Base-by-base conservation (phyloP, 1,139 yeast species). In the Hansenula sp. region DNA sequence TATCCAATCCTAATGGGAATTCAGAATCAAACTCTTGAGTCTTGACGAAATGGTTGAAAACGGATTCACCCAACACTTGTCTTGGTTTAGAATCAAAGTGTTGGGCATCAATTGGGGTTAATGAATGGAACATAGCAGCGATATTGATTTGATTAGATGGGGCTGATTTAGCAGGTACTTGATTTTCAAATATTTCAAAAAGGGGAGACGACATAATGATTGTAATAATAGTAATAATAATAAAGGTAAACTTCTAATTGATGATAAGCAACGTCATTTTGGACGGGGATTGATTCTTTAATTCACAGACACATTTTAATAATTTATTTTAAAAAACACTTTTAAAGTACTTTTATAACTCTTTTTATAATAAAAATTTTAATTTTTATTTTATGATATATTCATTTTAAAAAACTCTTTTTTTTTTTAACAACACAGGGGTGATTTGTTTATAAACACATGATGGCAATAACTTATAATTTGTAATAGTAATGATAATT, bases 11-110 rank as follows among this genome's bases (percentile, higher is more conserved):
- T 43, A 54, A 40, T 5, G 55, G 49, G 38, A 48, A 48, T 33
- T 53, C 53, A 10, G 44, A 43, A 33, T 40, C 29, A 3, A 45
- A 41, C 15, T 55, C 59, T 41, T 54, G 59, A 13, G 51, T 42
- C 45, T 52, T 55, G 45, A 57, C 58, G 45, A 70, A 69, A 40
- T 67, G 65, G 47, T 62, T 68, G 52, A 71, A 70, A 44, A 69
- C 66, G 18, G 70, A 62, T 57, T 72, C 76, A 50, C 75, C 76
- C 48, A 70, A 60, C 43, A 70, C 57, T 46, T 61, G 59, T 47
- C 56, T 50, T 41, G 60, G 60, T 45, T 45, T 52, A 38, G 51
- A 47, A 33, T 4, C 49, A 33, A 11, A 12, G 24, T 35, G 38
- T 33, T 16, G 30, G 16, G 38, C 5, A 32, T 19, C 4, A 10